Percentiles rank a stretch among this genome's conserved stretches.
These are phyloP conservation scores for Fusarium sp. DNA, from an alignment of 2,329 filamentous ascomycete species.

Conservation along the genomic window DNA sequence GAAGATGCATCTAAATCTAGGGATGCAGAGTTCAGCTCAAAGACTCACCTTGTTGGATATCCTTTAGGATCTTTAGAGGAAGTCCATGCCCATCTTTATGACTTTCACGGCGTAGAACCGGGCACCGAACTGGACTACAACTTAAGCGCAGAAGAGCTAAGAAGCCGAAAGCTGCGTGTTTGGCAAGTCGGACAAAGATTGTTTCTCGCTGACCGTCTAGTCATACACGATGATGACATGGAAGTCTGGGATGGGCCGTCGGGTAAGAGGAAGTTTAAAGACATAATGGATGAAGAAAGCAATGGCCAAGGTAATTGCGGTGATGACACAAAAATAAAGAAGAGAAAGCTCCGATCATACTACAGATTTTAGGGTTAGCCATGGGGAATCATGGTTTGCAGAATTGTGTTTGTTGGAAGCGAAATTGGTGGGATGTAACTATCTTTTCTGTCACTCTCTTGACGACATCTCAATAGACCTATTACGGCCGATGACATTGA, in stretches of 20 bases:
- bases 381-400: not conserved
- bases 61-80: not conserved
- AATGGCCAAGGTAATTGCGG: not conserved
- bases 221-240: not conserved
- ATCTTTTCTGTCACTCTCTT: too few relatives aligned
- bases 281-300: not conserved
- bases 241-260: not conserved
- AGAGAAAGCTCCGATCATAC: not conserved
- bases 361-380: not conserved
- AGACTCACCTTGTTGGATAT: not conserved
- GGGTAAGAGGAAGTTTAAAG: not conserved
- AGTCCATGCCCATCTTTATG: not conserved
- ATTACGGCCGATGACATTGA: too few relatives aligned
- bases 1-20: too few relatives aligned
- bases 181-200: not conserved
- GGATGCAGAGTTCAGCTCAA: not conserved
- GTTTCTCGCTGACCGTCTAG: not conserved
- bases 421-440: not conserved
- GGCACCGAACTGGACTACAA: not conserved
- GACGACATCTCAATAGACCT: not conserved
- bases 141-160: not conserved
- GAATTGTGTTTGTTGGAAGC: not conserved
- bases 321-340: not conserved
- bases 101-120: not conserved
- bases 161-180: not conserved